Percentiles rank a stretch among this genome's conserved stretches.
phyloP scores from a whole-genome alignment of 306 rosid species.

The Cyamopsis tetragonoloba region DNA sequence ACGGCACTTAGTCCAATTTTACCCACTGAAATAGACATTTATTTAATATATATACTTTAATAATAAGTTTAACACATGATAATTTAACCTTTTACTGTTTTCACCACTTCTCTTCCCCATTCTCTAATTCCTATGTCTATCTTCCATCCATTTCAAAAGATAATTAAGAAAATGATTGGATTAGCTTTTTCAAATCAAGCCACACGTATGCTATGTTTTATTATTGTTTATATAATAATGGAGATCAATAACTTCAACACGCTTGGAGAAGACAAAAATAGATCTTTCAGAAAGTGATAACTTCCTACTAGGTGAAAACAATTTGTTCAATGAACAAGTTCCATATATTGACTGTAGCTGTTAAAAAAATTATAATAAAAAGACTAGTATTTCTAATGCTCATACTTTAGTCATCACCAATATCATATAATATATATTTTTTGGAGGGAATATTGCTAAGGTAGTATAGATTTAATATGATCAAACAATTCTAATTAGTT shows the following conservation, averaged over 20 bases:
- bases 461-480: background rate
- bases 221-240: conserved; percentile 19
- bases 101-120: background rate
- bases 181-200: background rate
- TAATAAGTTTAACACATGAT: background rate
- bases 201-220: background rate
- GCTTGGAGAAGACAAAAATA: conserved; percentile 5
- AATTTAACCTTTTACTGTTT: background rate
- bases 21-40: background rate
- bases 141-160: background rate
- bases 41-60: background rate
- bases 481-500: background rate
- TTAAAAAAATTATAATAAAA: background rate
- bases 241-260: conserved; percentile 10
- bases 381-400: background rate
- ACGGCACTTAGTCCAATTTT: background rate
- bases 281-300: background rate
- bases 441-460: background rate
- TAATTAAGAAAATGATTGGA: background rate
- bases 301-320: conserved; percentile 9
- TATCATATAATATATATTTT: background rate
- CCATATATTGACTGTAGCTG: background rate
- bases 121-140: background rate
- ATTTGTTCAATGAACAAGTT: conserved; percentile 8
- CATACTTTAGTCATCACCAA: background rate